Conservation (phyloP, 257 asterid species). For the Haberlea rhodopensis region DNA sequence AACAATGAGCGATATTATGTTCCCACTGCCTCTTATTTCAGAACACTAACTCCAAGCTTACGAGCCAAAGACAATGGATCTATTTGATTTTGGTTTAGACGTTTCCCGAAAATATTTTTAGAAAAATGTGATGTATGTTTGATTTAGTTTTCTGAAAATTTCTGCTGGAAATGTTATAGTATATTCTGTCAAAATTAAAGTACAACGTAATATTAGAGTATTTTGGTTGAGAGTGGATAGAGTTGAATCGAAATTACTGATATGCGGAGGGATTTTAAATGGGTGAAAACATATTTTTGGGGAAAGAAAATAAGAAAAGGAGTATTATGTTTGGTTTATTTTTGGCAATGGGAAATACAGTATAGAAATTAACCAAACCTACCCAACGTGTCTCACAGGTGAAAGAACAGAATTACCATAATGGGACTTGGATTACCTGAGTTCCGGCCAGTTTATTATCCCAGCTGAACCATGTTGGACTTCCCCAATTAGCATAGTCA, state of each 20-base stretch:
- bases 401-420: background rate
- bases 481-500: constrained; percentile 60
- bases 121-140: background rate
- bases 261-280: too few species aligned
- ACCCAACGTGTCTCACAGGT: background rate
- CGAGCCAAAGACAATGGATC: background rate
- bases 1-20: too few species aligned
- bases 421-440: constrained; percentile 48
- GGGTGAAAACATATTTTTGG: too few species aligned
- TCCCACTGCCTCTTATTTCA: too few species aligned
- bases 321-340: background rate
- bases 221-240: too few species aligned
- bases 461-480: constrained; percentile 96
- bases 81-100: background rate
- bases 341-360: background rate
- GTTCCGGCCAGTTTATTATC: constrained; percentile 82
- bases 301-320: background rate
- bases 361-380: background rate
- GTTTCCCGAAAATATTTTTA: background rate
- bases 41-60: background rate
- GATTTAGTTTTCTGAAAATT: background rate
- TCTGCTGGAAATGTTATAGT: background rate
- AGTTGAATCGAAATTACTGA: too few species aligned
- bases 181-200: too few species aligned
- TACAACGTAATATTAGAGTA: too few species aligned